Conservation (phyloP, 352 stramenopile species). For the Phytophthora foliorum region DNA sequence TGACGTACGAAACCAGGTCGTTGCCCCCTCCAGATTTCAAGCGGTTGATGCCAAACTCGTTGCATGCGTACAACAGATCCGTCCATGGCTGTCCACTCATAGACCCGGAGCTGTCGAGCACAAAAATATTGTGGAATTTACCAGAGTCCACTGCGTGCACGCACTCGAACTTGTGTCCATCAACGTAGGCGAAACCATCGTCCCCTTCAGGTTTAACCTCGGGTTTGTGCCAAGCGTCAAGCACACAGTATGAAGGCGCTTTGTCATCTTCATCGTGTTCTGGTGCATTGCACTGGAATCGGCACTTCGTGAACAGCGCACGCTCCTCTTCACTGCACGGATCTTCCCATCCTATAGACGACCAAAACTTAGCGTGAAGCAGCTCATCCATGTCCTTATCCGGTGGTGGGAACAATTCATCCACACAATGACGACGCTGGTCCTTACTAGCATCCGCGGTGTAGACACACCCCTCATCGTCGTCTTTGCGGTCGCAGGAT, state of each 20-base stretch:
- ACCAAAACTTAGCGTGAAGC: slow-evolving; percentile 51
- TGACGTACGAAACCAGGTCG: slow-evolving; percentile 50
- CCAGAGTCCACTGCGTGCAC: slow-evolving; percentile 33
- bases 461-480: slow-evolving; percentile 37
- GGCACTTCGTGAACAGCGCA: slow-evolving; percentile 40
- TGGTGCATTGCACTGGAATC: slow-evolving; percentile 45
- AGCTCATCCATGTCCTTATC: slow-evolving; percentile 46
- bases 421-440: slow-evolving; percentile 44
- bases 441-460: slow-evolving; percentile 19
- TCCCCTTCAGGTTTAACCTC: slow-evolving; percentile 61
- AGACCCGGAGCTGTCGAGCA: slow-evolving; percentile 50
- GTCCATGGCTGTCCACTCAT: slow-evolving; percentile 47
- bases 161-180: slow-evolving; percentile 51
- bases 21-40: slow-evolving; percentile 25
- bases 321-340: slow-evolving; percentile 43
- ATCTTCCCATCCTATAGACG: slow-evolving; percentile 49
- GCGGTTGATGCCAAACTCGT: slow-evolving; percentile 36
- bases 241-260: slow-evolving; percentile 34
- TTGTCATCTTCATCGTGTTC: slow-evolving; percentile 36
- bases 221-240: slow-evolving; percentile 44
- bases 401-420: slow-evolving; percentile 32
- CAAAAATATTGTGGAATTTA: slow-evolving; percentile 51
- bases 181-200: slow-evolving; percentile 27
- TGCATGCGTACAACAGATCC: slow-evolving; percentile 31
- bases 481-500: slow-evolving; percentile 24